Conservation (phyloP, 2,329 filamentous ascomycete genomes). For the Penicillium sp. region DNA sequence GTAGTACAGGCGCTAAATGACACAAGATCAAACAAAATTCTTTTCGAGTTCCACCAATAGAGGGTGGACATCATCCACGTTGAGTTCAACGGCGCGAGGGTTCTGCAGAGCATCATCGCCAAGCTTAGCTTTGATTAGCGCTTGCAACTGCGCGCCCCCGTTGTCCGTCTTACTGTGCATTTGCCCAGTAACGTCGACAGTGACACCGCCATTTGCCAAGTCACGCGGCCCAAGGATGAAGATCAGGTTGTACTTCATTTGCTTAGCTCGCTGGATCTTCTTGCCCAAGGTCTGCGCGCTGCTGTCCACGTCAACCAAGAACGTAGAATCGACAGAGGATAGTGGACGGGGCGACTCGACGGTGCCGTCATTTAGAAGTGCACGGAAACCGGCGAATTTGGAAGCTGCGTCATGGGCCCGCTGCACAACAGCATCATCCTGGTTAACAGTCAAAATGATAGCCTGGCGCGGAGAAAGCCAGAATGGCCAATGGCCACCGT, state of each 20-base stretch:
- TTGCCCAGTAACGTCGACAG: conserved; percentile 44
- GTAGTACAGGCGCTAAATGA: conserved; percentile 15
- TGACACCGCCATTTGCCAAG: conserved; percentile 59
- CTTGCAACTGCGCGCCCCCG: conserved; percentile 28
- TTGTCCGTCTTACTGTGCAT: conserved; percentile 43
- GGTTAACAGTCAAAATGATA: conserved; percentile 72
- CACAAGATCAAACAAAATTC: conserved; percentile 35
- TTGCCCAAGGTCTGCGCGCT: conserved; percentile 63
- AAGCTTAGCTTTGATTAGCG: conserved; percentile 27
- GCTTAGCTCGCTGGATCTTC: conserved; percentile 73
- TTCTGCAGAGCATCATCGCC: conserved; percentile 33
- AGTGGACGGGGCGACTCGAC: conserved; percentile 37
- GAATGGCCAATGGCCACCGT: conserved; percentile 79
- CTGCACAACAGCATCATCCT: conserved; percentile 49
- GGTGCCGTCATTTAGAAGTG: conserved; percentile 25
- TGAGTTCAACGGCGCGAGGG: conserved; percentile 38
- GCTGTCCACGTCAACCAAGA: conserved; percentile 71
- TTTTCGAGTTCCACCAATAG: conserved; percentile 41
- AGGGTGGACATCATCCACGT: conserved; percentile 39
- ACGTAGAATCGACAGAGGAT: conserved; percentile 58
- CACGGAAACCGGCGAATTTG: conserved; percentile 48
- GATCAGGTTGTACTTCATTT: conserved; percentile 72
- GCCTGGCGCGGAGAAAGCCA: conserved; percentile 83
- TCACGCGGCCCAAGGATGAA: conserved; percentile 72
- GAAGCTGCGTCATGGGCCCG: conserved; percentile 53